Conservation (phyloP, 306 rosid genomes). For the Casuarina cunninghamiana region DNA sequence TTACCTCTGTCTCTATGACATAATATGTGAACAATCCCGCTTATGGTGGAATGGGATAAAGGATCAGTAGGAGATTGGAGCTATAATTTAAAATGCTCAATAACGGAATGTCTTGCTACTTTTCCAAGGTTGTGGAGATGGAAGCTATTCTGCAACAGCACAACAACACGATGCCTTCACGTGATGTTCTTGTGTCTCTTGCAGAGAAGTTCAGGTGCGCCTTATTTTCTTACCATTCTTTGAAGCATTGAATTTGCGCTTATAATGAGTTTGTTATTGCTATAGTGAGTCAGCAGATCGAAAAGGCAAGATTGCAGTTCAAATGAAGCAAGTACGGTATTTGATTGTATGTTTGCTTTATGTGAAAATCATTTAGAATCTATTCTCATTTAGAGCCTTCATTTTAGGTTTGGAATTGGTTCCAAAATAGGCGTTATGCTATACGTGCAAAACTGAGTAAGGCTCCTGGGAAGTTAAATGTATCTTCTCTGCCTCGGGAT, state of each 20-base stretch:
- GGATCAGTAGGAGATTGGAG: slow-evolving; percentile 5
- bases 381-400: slow-evolving; percentile 34
- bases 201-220: slow-evolving; percentile 93
- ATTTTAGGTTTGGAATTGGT: slow-evolving; percentile 97
- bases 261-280: slow-evolving; percentile 19
- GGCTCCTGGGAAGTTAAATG: slow-evolving; percentile 73
- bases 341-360: slow-evolving; percentile 21
- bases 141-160: slow-evolving; percentile 80
- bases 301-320: slow-evolving; percentile 86
- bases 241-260: slow-evolving; percentile 19
- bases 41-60: not conserved
- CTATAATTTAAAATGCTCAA: not conserved
- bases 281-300: slow-evolving; percentile 80
- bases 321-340: slow-evolving; percentile 88
- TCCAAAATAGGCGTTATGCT: slow-evolving; percentile 94
- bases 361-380: slow-evolving; percentile 3
- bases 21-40: slow-evolving; percentile 2
- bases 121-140: slow-evolving; percentile 81
- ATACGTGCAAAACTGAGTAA: slow-evolving; percentile 80
- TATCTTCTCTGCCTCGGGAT: slow-evolving; percentile 72
- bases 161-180: slow-evolving; percentile 80
- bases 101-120: slow-evolving; percentile 14
- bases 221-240: slow-evolving; percentile 15
- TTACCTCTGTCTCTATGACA: slow-evolving; percentile 6
- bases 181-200: slow-evolving; percentile 71